A percentile compares a stretch with the other conserved stretches of the same genome.
Evolutionary conservation across 2,329 filamentous ascomycete species (phyloP).

Genomic region (Neodidymelliopsis sp.): DNA sequence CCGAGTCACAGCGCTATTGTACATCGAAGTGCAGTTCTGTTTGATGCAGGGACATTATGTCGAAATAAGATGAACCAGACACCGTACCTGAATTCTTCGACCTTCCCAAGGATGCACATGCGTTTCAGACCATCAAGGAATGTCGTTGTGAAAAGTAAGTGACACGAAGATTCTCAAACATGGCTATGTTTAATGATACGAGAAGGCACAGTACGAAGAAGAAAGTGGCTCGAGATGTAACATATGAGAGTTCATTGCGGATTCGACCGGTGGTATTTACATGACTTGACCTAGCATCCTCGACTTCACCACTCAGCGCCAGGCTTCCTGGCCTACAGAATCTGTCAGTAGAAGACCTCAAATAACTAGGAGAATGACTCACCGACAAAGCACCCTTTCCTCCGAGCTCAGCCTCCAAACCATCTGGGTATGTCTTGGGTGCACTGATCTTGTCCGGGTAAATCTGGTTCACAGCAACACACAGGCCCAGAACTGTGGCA

Average conservation of each 20-base stretch:
- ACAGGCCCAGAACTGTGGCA: slow-evolving; percentile 50
- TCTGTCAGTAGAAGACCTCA: slow-evolving; percentile 8
- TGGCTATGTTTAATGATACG: too few species aligned
- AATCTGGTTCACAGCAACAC: slow-evolving; percentile 47
- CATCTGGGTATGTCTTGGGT: slow-evolving; percentile 56
- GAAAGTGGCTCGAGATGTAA: too few species aligned
- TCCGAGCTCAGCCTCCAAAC: slow-evolving; percentile 58
- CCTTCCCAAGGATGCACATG: too few species aligned
- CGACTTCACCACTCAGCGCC: slow-evolving; percentile 28
- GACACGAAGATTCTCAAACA: too few species aligned
- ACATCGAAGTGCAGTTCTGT: too few species aligned
- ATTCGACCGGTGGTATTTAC: slow-evolving; percentile 19
- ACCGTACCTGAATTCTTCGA: too few species aligned
- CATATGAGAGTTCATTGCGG: slow-evolving; percentile 11
- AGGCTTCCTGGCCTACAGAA: slow-evolving; percentile 30
- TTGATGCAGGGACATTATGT: too few species aligned
- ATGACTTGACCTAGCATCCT: background rate
- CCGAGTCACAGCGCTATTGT: too few species aligned
- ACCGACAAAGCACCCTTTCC: slow-evolving; percentile 53
- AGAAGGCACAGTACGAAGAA: too few species aligned
- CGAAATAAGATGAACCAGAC: too few species aligned
- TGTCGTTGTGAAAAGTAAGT: too few species aligned
- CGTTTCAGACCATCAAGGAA: too few species aligned
- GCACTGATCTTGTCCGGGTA: slow-evolving; percentile 58
- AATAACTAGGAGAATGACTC: slow-evolving; percentile 21